These are phyloP conservation scores for Pisolithus sp. DNA, from an alignment of 768 basidiomycete genomes.

Conservation along the genomic window DNA sequence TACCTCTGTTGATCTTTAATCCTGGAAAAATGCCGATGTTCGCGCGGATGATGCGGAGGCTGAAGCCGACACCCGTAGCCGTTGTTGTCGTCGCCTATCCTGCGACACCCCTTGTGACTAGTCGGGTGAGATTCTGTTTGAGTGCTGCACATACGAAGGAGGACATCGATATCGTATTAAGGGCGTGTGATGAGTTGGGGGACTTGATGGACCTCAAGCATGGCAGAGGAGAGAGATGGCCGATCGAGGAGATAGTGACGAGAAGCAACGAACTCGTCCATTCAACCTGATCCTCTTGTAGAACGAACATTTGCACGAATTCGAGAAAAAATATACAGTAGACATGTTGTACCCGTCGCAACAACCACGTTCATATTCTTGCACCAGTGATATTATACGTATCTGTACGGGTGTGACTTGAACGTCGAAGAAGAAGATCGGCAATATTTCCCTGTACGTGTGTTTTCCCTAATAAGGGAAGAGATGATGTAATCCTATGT, in stretches of 20 bases:
- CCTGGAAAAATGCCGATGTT: slow-evolving; percentile 93
- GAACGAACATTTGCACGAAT: too few species aligned
- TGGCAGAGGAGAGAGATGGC: slow-evolving; percentile 65
- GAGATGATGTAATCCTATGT: too few species aligned
- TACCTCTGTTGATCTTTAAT: slow-evolving; percentile 87
- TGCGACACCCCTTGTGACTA: slow-evolving; percentile 83
- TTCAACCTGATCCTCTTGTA: slow-evolving; percentile 10
- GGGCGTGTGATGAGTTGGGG: slow-evolving; percentile 89
- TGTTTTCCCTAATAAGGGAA: not conserved
- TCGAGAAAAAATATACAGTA: too few species aligned
- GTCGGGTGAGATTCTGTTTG: slow-evolving; percentile 89
- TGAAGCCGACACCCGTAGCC: slow-evolving; percentile 68
- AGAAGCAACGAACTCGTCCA: slow-evolving; percentile 72
- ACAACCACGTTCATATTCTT: too few species aligned
- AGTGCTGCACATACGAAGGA: slow-evolving; percentile 96
- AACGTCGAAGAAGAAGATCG: too few species aligned
- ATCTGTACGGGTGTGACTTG: too few species aligned
- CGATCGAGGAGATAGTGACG: slow-evolving; percentile 63
- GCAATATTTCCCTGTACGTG: too few species aligned
- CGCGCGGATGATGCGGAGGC: slow-evolving; percentile 74
- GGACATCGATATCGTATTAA: slow-evolving; percentile 81
- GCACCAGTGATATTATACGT: too few species aligned
- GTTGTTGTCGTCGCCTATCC: slow-evolving; percentile 89
- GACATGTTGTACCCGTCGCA: too few species aligned
- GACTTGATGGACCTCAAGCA: slow-evolving; percentile 88